Percentiles rank a stretch among this genome's conserved stretches.
These are phyloP conservation scores for Cladosporium austrohemisphaericum DNA, from an alignment of 2,329 filamentous ascomycete genomes.

Conservation along the genomic window DNA sequence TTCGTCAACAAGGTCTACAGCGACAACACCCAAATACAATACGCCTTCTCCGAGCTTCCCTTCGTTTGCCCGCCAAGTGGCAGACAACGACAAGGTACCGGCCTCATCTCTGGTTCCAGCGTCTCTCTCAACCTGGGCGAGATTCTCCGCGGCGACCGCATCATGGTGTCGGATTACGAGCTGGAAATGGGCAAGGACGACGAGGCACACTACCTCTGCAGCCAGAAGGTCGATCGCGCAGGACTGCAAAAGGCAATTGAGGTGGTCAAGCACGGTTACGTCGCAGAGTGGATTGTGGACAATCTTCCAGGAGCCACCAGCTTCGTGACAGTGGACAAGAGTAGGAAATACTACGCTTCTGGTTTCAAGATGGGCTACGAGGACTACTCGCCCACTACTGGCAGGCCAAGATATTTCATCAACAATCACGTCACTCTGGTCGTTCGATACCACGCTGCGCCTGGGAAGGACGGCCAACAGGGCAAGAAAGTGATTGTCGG, in stretches of 20 bases:
- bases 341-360: slow-evolving; percentile 80
- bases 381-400: slow-evolving; percentile 58
- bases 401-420: slow-evolving; percentile 65
- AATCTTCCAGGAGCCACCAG: slow-evolving; percentile 85
- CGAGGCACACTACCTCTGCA: slow-evolving; percentile 70
- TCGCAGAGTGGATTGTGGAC: slow-evolving; percentile 92
- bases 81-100: slow-evolving; percentile 59
- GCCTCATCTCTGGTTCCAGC: slow-evolving; percentile 70
- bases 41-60: slow-evolving; percentile 83
- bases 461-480: slow-evolving; percentile 63
- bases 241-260: slow-evolving; percentile 66
- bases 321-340: slow-evolving; percentile 82
- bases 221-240: slow-evolving; percentile 58
- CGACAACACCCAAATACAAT: slow-evolving; percentile 84
- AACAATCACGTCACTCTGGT: slow-evolving; percentile 89
- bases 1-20: slow-evolving; percentile 91
- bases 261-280: slow-evolving; percentile 73
- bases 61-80: slow-evolving; percentile 81
- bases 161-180: slow-evolving; percentile 79
- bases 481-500: slow-evolving; percentile 79
- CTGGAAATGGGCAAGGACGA: slow-evolving; percentile 72
- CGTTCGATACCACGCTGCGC: slow-evolving; percentile 70
- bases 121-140: slow-evolving; percentile 82
- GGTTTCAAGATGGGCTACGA: slow-evolving; percentile 85
- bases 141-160: slow-evolving; percentile 80